Evolutionary conservation across 805 yeast species (phyloP), one percentile per base, ranked within the genome.

Genomic region (Cyberlindnera veronae): DNA sequence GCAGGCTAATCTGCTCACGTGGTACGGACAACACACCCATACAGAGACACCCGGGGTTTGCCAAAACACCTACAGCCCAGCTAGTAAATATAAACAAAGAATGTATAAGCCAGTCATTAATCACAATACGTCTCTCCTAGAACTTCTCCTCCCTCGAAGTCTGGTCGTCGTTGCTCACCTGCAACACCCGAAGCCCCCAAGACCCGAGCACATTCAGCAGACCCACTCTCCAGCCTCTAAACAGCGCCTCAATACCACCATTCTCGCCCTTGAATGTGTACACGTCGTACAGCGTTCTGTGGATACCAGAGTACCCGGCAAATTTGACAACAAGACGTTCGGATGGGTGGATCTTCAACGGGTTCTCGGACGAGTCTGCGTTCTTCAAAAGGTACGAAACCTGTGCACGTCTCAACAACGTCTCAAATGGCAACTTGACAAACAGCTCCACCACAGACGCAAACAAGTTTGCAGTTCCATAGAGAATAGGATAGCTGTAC

Each of bases 201-300:
- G 82, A 81, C 10, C 95, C 93, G 35, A 85, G 61, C 3, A 86
- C 75, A 45, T 91, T 87, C 42, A 88, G 61, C 10, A 85, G 69
- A 21, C 95, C 95, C 30, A 88, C 80, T 59, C 87, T 76, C 98
- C 98, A 91, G 27, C 98, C 99, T 50, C 91, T 75, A 71, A 86
- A 90, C 19, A 82, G 60, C 1, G 70, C 74, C 30, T 73, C 72
- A 49, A 71, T 48, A 1, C 80, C 74, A 34, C 69, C 61, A 26
- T 71, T 67, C 8, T 69, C 60, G 28, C 74, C 69, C 29, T 63
- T 62, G 54, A 65, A 40, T 32, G 65, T 30, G 54, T 53, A 31
- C 6, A 76, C 61, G 42, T 69, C 68, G 66, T 76, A 77, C 20
- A 79, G 54, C 2, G 84, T 72, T 36, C 71, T 71, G 50, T 72